Conservation (phyloP, 768 basidiomycete species). For the Lactarius vividus region DNA sequence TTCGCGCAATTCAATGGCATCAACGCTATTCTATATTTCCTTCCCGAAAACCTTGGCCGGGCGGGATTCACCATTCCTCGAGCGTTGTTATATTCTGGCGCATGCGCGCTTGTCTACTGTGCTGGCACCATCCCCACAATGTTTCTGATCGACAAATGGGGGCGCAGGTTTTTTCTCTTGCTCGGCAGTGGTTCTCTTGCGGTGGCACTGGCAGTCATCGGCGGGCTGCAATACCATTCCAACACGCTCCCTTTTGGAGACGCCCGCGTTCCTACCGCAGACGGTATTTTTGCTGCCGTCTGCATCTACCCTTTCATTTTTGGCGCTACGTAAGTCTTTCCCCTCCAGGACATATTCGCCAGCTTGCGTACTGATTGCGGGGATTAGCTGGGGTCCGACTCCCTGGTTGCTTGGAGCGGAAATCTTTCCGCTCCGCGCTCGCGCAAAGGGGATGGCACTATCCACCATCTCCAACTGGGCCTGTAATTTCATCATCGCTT, state of each 20-base stretch:
- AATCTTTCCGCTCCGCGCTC: conserved; percentile 35
- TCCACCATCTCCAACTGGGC: conserved; percentile 35
- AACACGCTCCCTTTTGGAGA: conserved; percentile 40
- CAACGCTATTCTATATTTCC: conserved; percentile 56
- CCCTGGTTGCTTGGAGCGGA: conserved; percentile 37
- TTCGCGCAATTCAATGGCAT: conserved; percentile 57
- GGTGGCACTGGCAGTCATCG: conserved; percentile 47
- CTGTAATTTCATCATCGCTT: conserved; percentile 43
- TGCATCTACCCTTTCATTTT: conserved; percentile 61
- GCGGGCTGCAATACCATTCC: conserved; percentile 47
- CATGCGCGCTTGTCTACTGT: conserved; percentile 48
- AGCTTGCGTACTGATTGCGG: conserved; percentile 15
- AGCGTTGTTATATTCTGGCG: conserved; percentile 46
- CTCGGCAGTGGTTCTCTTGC: conserved; percentile 45
- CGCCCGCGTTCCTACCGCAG: conserved; percentile 34
- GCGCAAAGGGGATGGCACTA: conserved; percentile 36
- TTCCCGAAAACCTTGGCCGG: conserved; percentile 51
- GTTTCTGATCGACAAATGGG: conserved; percentile 52
- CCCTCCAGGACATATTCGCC: conserved; percentile 13
- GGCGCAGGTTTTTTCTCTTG: conserved; percentile 50
- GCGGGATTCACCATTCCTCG: conserved; percentile 46
- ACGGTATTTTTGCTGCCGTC: conserved; percentile 43
- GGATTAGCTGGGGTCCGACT: conserved; percentile 35
- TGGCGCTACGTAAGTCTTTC: conserved; percentile 42
- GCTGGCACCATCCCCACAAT: conserved; percentile 52